These are phyloP conservation scores for Neofusicoccum umdonicola DNA, from an alignment of 2,329 filamentous ascomycete genomes.

Conservation along the genomic window DNA sequence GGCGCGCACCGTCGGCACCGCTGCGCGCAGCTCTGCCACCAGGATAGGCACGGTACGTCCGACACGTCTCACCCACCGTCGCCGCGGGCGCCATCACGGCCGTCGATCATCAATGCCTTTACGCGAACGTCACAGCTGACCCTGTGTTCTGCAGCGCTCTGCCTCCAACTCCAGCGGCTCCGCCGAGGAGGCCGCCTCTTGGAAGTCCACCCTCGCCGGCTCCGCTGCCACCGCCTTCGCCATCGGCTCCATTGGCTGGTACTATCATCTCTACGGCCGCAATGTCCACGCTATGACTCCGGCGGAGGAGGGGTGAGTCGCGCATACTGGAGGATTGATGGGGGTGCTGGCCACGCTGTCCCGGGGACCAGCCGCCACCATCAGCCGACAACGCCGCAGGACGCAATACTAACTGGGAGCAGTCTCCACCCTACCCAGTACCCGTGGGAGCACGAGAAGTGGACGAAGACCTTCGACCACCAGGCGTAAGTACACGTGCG, in stretches of 20 bases:
- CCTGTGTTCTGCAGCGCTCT: constrained; percentile 48
- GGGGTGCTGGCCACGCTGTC: background rate
- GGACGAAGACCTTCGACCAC: constrained; percentile 95
- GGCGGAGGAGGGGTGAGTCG: constrained; percentile 94
- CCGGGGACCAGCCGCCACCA: background rate
- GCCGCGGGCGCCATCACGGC: constrained; percentile 24
- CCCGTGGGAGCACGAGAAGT: constrained; percentile 92
- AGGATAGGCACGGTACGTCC: constrained; percentile 47
- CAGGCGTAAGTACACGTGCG: constrained; percentile 68
- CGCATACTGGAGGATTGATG: constrained; percentile 11
- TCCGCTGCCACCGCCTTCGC: constrained; percentile 82
- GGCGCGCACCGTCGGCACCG: constrained; percentile 78
- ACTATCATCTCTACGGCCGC: constrained; percentile 92
- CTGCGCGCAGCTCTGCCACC: constrained; percentile 63
- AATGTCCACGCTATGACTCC: constrained; percentile 86
- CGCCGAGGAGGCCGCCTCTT: constrained; percentile 69
- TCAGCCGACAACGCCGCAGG: constrained; percentile 2
- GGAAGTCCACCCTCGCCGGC: constrained; percentile 82
- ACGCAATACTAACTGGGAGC: constrained; percentile 17
- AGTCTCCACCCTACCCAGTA: constrained; percentile 91
- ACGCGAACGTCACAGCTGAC: constrained; percentile 27
- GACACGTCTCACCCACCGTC: constrained; percentile 28
- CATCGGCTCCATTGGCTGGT: constrained; percentile 89
- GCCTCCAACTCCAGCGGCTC: constrained; percentile 68
- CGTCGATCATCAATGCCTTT: constrained; percentile 17